Evolutionary conservation across 495 filamentous ascomycete genomes (phyloP), one percentile per base, ranked within the genome.

Genomic region (Daldinia bambusicola): DNA sequence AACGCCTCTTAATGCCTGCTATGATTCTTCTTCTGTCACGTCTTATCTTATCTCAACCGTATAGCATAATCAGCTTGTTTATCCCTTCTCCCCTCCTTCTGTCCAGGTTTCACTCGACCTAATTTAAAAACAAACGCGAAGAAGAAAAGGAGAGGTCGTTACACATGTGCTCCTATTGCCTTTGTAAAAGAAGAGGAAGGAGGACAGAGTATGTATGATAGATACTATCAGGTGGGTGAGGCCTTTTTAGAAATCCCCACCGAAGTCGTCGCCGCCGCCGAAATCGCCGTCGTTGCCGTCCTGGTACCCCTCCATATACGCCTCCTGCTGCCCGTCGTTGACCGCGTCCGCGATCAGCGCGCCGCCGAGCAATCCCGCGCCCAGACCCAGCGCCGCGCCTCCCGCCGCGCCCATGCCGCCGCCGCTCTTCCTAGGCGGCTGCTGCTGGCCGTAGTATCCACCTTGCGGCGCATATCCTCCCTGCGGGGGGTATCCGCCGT

Each of bases 291-390:
- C 85, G 52, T 80, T 80, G 56, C 84, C 86, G 52, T 80, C 81
- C 65, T 81, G 78, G 67, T 83, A 81, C 0, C 77, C 75, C 14
- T 86, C 75, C 20, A 79, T 34, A 71, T 88, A 87, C 50, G 80
- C 82, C 26, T 86, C 79, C 59, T 89, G 79, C 67, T 90, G 70
- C 55, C 84, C 72, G 64, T 90, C 89, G 50, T 88, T 76, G 51
- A 93, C 81, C 9, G 87, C 89, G 74, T 91, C 85, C 3, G 84
- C 90, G 43, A 96, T 74, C 75, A 94, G 53, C 69, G 83, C 80
- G 10, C 92, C 92, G 66, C 92, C 92, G 2, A 94, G 43, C 72
- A 96, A 67, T 60, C 93, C 93, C 61, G 89, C 93, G 52, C 92
- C 93, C 8, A 92, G 74, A 77, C 93, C 93, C 66, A 95, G 78